Percentiles rank a stretch among this genome's conserved stretches.
Conservation (phyloP, 768 basidiomycete genomes). For the Mycena galopus region DNA sequence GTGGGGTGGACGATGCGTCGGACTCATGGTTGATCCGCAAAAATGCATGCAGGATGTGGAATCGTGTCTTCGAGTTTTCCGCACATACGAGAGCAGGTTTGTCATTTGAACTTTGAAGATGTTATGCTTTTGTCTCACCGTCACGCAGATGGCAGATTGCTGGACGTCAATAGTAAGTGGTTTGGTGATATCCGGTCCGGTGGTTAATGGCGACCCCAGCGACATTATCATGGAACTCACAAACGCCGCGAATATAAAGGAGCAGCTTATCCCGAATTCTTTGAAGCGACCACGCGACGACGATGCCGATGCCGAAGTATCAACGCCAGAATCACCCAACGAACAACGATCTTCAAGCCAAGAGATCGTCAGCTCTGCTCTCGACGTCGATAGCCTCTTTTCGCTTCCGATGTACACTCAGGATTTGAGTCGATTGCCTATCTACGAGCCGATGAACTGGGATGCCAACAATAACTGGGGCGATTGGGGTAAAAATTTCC, state of each 20-base stretch:
- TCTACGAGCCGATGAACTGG: conserved; percentile 28
- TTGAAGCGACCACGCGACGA: conserved; percentile 23
- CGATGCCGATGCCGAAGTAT: background rate
- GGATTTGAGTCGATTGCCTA: conserved; percentile 29
- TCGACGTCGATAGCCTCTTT: conserved; percentile 5
- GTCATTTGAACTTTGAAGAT: background rate
- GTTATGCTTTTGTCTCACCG: background rate
- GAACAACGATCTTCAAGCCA: background rate
- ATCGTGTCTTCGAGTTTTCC: conserved; percentile 25
- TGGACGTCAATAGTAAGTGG: conserved; percentile 33
- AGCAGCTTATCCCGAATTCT: conserved; percentile 7
- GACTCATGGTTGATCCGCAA: conserved; percentile 20
- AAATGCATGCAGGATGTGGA: conserved; percentile 35
- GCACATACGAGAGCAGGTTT: conserved; percentile 25
- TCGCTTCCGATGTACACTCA: conserved; percentile 29
- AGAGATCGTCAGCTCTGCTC: background rate
- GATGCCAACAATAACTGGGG: background rate
- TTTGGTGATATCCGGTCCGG: background rate
- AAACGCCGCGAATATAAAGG: conserved; percentile 25
- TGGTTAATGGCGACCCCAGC: background rate
- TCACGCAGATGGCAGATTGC: conserved; percentile 27
- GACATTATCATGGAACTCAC: conserved; percentile 35
- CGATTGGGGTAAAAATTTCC: background rate
- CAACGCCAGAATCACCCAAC: background rate
- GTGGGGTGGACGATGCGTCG: conserved; percentile 30